These are phyloP conservation scores for Alloascoidea hylecoeti DNA, from an alignment of 805 yeast species.

Conservation along the genomic window DNA sequence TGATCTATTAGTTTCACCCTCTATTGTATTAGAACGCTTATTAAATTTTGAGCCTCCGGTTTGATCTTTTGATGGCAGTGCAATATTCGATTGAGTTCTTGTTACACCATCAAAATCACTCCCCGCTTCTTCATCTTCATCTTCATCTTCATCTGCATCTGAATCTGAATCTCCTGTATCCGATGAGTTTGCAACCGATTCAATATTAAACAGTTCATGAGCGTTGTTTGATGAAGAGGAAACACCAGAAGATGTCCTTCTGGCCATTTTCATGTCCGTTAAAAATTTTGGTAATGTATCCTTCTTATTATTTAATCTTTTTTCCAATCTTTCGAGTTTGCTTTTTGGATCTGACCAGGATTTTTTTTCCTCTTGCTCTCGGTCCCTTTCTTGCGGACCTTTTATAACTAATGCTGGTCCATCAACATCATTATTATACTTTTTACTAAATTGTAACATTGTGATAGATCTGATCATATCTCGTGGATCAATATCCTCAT, in stretches of 20 bases:
- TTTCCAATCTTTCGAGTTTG: not conserved
- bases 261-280: no score
- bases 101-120: constrained; percentile 4
- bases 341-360: not conserved
- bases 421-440: constrained; percentile 27
- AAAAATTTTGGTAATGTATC: no score
- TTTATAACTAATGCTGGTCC: constrained; percentile 70
- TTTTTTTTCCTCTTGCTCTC: constrained; percentile 11
- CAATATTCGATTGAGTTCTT: constrained; percentile 21
- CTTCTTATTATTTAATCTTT: no score
- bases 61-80: constrained; percentile 20
- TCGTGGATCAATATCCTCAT: constrained; percentile 50
- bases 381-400: constrained; percentile 62
- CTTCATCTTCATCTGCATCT: constrained; percentile 4
- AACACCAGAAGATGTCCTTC: not conserved
- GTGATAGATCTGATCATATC: constrained; percentile 79
- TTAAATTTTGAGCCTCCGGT: constrained; percentile 21
- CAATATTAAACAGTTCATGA: not conserved
- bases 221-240: no score
- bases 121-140: constrained; percentile 3
- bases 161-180: constrained; percentile 5
- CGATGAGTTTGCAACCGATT: no score
- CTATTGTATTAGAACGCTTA: constrained; percentile 35
- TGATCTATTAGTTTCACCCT: constrained; percentile 13
- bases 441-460: constrained; percentile 42